Conservation (phyloP, 768 basidiomycete species). For the Phaeotremella skinneri region DNA sequence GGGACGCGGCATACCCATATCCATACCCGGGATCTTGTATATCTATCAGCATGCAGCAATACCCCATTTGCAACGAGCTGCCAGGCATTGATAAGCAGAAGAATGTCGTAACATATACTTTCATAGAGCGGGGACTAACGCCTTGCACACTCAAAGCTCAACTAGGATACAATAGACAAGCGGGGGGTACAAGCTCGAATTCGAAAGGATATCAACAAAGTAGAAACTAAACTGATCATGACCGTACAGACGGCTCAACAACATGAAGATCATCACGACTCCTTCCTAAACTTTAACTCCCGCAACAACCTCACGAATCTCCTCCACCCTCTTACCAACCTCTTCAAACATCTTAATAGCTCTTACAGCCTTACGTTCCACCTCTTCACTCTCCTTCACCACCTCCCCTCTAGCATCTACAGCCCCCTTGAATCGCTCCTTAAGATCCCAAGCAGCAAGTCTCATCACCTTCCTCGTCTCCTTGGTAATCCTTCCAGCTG, state of each 20-base stretch:
- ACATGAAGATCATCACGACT: neutral
- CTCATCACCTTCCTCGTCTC: slow-evolving; percentile 94
- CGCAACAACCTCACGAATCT: slow-evolving; percentile 43
- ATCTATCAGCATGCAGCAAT: neutral
- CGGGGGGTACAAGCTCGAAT: no score
- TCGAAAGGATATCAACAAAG: no score
- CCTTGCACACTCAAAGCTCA: no score
- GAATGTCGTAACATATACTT: no score
- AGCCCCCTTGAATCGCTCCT: slow-evolving; percentile 72
- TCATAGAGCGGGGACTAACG: no score
- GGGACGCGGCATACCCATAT: neutral
- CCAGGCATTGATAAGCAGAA: no score
- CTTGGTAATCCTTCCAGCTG: slow-evolving; percentile 59
- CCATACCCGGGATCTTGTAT: neutral
- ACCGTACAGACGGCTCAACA: no score
- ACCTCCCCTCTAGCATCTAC: slow-evolving; percentile 77
- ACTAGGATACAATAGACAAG: no score
- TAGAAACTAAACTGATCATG: no score
- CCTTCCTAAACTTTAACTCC: slow-evolving; percentile 26
- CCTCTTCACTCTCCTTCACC: slow-evolving; percentile 72
- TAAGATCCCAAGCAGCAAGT: slow-evolving; percentile 83
- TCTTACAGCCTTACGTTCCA: slow-evolving; percentile 64
- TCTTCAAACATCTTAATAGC: slow-evolving; percentile 72
- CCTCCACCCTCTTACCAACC: slow-evolving; percentile 56
- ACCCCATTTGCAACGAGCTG: no score